Evolutionary conservation across 768 basidiomycete species (phyloP), one percentile per base, ranked within the genome.

Genomic region (Suillus luteus): DNA sequence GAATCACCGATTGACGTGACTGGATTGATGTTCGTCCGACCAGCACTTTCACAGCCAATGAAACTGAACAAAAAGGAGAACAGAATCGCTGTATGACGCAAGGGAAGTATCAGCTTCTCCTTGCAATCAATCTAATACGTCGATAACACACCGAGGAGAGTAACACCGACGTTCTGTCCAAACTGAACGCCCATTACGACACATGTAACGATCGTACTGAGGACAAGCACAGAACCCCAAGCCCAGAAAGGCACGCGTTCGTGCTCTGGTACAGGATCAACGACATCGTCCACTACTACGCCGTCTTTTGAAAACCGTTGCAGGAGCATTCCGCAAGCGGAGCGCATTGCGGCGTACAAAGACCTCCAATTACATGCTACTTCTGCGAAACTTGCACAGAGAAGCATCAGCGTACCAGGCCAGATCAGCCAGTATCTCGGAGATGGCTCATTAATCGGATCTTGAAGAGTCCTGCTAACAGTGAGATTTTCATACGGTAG

Each of bases 21-120:
- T 14, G 86, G 86, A 72, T 86, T 87, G 70, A 88, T 78, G 66
- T 86, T 85, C 10, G 85, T 87, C 62, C 79, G 76, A 46, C 86
- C 85, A 52, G 83, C 71, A 31, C 81, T 83, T 68, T 87, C 85
- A 12, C 86, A 85, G 58, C 83, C 86, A 67, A 88, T 83, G 77
- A 88, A 86, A 17, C 85, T 86, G 78, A 87, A 87, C 52, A 86
- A 55, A 78, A 86, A 87, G 46, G 83, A 85, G 43, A 87, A 80
- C 67, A 87, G 43, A 59, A 87, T 79, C n/a, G 86, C 62, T 63
- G 17, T 14, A 17, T 35, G 24, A 22, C 12, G 14, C n/a, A 43
- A 17, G 14, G 14, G 14, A 33, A 63, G n/a, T 22, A 17, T 58
- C 11, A 58, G 33, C 33, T 54, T 35, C 11, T n/a, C 52, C 31